Percentiles rank a stretch among this genome's conserved stretches.
These are phyloP conservation scores for Colletotrichum coccodes DNA, from an alignment of 2,329 filamentous ascomycete species.

Conservation along the genomic window DNA sequence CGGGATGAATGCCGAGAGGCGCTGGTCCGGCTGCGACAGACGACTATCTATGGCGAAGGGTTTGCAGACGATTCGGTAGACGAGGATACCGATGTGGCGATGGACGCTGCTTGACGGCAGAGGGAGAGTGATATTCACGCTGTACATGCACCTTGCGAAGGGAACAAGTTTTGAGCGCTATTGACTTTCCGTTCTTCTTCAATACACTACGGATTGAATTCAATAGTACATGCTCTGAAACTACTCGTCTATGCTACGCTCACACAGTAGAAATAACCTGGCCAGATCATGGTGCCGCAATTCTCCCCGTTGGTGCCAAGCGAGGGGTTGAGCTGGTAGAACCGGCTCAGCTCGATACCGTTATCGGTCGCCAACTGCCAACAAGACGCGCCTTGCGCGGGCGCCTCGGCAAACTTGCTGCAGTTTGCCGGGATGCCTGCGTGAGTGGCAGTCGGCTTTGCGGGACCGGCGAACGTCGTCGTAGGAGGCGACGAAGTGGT, in stretches of 20 bases:
- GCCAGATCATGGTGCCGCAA: constrained; percentile 37
- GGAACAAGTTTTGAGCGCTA: neutral
- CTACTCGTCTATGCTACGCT: neutral
- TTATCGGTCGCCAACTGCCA: neutral
- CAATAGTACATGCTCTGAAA: neutral
- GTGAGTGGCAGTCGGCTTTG: constrained; percentile 13
- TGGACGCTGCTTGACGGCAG: neutral
- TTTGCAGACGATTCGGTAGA: neutral
- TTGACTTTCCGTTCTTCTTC: neutral
- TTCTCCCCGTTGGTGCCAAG: constrained; percentile 36
- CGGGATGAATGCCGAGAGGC: neutral
- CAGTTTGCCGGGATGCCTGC: constrained; percentile 8
- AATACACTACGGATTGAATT: neutral
- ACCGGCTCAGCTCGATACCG: neutral
- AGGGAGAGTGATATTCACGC: neutral
- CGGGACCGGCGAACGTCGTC: neutral
- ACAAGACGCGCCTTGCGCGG: neutral
- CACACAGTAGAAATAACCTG: constrained; percentile 39
- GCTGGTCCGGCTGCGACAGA: neutral
- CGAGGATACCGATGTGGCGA: neutral
- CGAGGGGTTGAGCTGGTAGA: constrained; percentile 33
- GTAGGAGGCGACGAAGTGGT: neutral
- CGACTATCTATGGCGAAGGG: neutral
- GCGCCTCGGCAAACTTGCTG: neutral
- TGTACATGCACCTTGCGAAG: neutral